Percentiles rank a stretch among this genome's conserved stretches.
phyloP scores from a whole-genome alignment of 2,329 filamentous ascomycete genomes.

The Scortechinia acanthostroma region DNA sequence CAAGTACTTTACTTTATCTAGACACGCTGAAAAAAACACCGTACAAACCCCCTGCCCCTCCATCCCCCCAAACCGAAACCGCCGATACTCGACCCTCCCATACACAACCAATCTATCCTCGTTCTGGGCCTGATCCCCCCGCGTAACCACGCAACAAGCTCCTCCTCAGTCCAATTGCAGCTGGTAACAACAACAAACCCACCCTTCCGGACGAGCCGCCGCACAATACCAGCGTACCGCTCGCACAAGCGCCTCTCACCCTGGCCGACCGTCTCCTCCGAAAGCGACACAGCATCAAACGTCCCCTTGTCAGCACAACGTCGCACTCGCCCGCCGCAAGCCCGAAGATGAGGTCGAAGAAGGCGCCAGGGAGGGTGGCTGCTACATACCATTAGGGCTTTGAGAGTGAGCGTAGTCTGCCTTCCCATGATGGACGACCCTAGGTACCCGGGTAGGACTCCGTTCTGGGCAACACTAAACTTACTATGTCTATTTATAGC shows the following conservation, averaged over 20 bases:
- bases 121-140: slow-evolving; percentile 16
- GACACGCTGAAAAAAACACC: no score
- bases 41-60: slow-evolving; percentile 86
- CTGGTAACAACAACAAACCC: slow-evolving; percentile 82
- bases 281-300: slow-evolving; percentile 88
- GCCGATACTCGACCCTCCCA: slow-evolving; percentile 71
- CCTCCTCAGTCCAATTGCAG: slow-evolving; percentile 95
- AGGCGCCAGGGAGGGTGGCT: no score
- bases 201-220: slow-evolving; percentile 59
- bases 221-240: slow-evolving; percentile 65
- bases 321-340: slow-evolving; percentile 59
- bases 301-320: slow-evolving; percentile 93
- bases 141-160: slow-evolving; percentile 72
- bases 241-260: slow-evolving; percentile 65
- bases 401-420: no score
- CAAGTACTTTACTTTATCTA: no score
- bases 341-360: slow-evolving; percentile 51
- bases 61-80: slow-evolving; percentile 81
- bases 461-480: no score
- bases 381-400: no score
- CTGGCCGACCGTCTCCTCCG: slow-evolving; percentile 39
- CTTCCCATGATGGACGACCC: no score
- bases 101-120: slow-evolving; percentile 46
- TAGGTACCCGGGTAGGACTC: no score
- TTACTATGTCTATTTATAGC: no score